These are phyloP conservation scores for Starmerella sp. DNA, from an alignment of 805 yeast genomes.

Conservation along the genomic window DNA sequence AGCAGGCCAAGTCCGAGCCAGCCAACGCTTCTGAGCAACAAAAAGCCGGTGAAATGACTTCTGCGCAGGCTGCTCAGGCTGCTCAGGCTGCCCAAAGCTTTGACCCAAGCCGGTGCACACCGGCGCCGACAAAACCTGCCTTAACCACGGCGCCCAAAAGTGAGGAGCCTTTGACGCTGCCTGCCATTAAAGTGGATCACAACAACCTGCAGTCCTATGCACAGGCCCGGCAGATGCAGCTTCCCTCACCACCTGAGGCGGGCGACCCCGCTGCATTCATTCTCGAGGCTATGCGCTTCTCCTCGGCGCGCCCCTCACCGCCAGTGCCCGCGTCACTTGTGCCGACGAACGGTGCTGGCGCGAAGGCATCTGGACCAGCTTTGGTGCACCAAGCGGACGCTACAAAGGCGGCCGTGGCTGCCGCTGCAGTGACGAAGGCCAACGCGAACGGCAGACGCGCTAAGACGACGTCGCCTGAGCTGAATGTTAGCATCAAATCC, in stretches of 20 bases:
- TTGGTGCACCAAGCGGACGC: neutral
- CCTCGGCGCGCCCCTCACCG: neutral
- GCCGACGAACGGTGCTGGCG: neutral
- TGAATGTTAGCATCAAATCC: neutral
- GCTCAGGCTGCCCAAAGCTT: no score
- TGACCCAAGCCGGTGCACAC: neutral
- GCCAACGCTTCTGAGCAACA: no score
- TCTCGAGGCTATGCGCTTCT: conserved; percentile 4
- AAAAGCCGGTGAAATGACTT: no score
- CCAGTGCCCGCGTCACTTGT: neutral
- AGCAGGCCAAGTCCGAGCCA: neutral
- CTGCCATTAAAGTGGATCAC: neutral
- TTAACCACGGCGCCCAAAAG: neutral
- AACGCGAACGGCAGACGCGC: neutral
- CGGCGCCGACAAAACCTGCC: neutral
- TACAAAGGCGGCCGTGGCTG: neutral
- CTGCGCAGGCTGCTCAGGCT: no score
- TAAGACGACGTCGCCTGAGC: neutral
- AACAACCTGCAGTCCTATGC: neutral
- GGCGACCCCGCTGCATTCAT: conserved; percentile 5
- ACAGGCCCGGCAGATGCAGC: neutral
- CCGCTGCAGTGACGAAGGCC: neutral
- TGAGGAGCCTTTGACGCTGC: neutral
- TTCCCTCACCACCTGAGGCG: conserved; percentile 4
- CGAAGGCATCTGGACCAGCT: neutral